Conservation (phyloP, 1,284 basidiomycete genomes). For the Fomitopsis betulina region DNA sequence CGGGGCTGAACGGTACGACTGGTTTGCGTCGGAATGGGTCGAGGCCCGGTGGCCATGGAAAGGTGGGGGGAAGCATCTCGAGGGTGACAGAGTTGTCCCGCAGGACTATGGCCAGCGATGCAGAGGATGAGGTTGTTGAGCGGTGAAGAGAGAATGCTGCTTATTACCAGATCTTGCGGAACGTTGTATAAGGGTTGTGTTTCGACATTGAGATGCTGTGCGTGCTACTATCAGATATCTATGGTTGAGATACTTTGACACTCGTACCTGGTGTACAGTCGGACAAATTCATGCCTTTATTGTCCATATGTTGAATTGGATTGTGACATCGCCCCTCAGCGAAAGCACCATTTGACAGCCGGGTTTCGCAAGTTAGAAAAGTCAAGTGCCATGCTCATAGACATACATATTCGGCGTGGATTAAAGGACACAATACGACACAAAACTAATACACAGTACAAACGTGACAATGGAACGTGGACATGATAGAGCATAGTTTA, state of each 20-base stretch:
- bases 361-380: too few species aligned
- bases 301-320: too few species aligned
- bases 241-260: too few species aligned
- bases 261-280: too few species aligned
- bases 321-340: too few species aligned
- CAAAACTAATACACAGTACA: slow-evolving; percentile 21
- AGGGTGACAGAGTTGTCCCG: slow-evolving; percentile 58
- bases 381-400: slow-evolving; percentile 10
- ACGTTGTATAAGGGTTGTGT: not conserved
- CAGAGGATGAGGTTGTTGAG: slow-evolving; percentile 64
- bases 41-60: slow-evolving; percentile 24
- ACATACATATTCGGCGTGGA: slow-evolving; percentile 7
- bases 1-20: slow-evolving; percentile 18
- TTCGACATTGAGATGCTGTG: not conserved
- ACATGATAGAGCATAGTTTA: slow-evolving; percentile 14
- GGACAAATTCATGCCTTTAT: too few species aligned
- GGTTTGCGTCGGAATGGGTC: slow-evolving; percentile 21
- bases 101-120: slow-evolving; percentile 76
- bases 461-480: slow-evolving; percentile 14
- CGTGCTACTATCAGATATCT: too few species aligned
- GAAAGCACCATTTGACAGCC: too few species aligned
- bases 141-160: not conserved
- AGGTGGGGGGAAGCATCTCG: slow-evolving; percentile 35
- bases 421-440: slow-evolving; percentile 18
- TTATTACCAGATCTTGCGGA: not conserved